Evolutionary conservation across 306 rosid species (phyloP), one percentile per base, ranked within the genome.

Genomic region (Potentilla sterilis): DNA sequence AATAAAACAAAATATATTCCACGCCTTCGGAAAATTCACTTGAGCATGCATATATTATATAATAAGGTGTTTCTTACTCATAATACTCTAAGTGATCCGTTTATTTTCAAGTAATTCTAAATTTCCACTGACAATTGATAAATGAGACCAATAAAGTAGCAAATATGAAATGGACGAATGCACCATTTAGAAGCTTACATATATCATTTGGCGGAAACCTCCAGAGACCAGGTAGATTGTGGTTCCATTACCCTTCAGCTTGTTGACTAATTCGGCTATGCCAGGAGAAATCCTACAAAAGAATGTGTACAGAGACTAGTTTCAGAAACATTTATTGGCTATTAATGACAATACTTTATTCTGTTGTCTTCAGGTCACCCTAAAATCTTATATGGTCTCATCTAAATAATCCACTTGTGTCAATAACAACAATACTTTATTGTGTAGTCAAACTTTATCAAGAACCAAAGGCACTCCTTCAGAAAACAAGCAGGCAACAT

Each of bases 201-300:
- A 79, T 84, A 95, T 95, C 97, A 95, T 95, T 84, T 90, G 97
- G 28, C 97, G 91, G 80, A 95, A 95, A 79, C 99, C 99, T 40
- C 99, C 97, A 5, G 99, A 95, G 84, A 95, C 85, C 76, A 95
- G 88, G 85, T 84, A 95, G 74, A 92, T 93, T 1, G 76, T 77
- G 4, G 64, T 86, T 51, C 69, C 58, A 48, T 82, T 87, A 61
- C 90, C 93, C 88, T 84, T 90, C 78, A 95, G 83, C 83, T 81
- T 92, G 83, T 82, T 86, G 77, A 95, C 88, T 57, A 95, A 79
- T 58, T 90, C 92, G 21, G 87, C 84, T 24, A 95, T 92, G 69
- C 99, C 99, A 28, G 92, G 97, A 67, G 97, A 89, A 81, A 92
- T 92, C 89, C 99, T 92, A 77, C 85, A 86, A 46, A 67, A 35